Evolutionary conservation across 257 asterid species (phyloP).

Genomic region (Capsicum baccatum): DNA sequence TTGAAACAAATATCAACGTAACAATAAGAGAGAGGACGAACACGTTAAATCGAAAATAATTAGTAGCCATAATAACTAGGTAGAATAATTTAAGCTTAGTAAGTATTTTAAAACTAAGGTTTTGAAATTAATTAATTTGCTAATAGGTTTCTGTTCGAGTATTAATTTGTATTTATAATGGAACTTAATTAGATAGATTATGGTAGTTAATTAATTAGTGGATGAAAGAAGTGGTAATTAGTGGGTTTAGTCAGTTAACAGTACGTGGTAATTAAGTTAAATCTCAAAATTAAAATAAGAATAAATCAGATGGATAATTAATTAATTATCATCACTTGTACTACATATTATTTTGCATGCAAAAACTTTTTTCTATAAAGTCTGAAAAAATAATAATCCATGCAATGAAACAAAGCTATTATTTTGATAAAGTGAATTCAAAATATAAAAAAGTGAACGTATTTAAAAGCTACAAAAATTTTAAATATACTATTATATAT

Average conservation of each 20-base stretch:
- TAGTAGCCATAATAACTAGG: constrained; percentile 48
- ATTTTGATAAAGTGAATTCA: no score
- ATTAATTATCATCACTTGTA: background rate
- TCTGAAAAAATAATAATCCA: no score
- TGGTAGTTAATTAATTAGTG: constrained; percentile 31
- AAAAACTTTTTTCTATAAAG: no score
- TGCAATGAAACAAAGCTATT: no score
- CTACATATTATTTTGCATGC: background rate
- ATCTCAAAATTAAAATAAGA: no score
- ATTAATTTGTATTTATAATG: background rate
- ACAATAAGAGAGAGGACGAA: constrained; percentile 40
- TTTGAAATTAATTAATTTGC: background rate
- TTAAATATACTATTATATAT: no score
- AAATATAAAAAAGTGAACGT: no score
- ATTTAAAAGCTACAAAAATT: no score
- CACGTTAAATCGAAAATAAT: constrained; percentile 19
- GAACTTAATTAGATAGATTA: background rate
- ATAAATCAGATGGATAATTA: background rate
- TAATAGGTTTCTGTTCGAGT: background rate
- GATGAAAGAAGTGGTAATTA: constrained; percentile 29
- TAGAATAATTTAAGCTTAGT: background rate
- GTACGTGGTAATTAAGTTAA: background rate
- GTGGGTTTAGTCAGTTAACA: constrained; percentile 28
- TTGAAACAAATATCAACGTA: constrained; percentile 32
- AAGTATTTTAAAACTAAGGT: no score